Percentiles rank a stretch among this genome's conserved stretches.
Conservation (phyloP, 2,329 filamentous ascomycete species). For the Colletotrichum musicola region DNA sequence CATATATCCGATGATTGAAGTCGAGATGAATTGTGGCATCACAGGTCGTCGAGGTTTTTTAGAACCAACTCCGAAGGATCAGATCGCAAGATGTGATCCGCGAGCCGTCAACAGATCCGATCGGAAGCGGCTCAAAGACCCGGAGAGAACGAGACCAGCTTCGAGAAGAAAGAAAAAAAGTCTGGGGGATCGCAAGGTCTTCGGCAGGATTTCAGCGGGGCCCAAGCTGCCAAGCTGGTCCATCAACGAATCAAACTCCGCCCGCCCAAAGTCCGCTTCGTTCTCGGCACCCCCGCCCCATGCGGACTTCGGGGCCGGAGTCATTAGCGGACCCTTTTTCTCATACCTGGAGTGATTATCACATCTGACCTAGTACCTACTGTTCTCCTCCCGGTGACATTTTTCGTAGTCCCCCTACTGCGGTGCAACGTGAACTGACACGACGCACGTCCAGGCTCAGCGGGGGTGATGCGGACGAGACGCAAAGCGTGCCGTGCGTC, state of each 20-base stretch:
- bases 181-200: conserved; percentile 12
- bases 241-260: not conserved
- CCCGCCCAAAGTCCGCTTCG: conserved; percentile 3
- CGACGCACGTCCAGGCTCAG: not conserved
- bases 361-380: no score
- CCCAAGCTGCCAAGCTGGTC: not conserved
- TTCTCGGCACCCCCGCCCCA: not conserved
- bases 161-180: not conserved
- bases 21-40: no score
- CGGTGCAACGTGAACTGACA: conserved; percentile 9
- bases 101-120: no score
- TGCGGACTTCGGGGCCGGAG: conserved; percentile 9
- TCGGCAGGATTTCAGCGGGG: conserved; percentile 18
- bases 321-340: not conserved
- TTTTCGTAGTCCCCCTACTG: not conserved
- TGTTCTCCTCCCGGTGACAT: not conserved
- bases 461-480: not conserved
- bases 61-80: no score
- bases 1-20: no score
- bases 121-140: no score
- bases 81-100: no score
- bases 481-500: not conserved
- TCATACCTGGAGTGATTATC: no score
- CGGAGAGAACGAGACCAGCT: not conserved
- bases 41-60: no score